Conservation (phyloP, 2,329 filamentous ascomycete species). For the Pseudonectria foliicola region DNA sequence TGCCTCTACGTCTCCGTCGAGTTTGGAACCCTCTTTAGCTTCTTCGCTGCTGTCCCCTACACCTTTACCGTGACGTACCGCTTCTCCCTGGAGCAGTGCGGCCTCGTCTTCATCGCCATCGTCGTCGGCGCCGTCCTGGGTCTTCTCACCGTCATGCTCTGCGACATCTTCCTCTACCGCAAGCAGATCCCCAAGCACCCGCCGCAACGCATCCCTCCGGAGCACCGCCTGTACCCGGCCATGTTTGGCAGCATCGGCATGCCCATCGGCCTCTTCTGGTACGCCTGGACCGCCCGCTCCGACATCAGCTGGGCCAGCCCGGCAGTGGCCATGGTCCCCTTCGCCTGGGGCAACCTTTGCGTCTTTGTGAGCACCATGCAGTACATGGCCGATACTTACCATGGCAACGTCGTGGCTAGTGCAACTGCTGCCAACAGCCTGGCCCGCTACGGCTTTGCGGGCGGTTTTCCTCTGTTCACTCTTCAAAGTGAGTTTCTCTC, state of each 20-base stretch:
- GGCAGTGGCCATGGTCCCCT: constrained; percentile 44
- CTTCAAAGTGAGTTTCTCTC: constrained; percentile 40
- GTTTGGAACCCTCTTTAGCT: constrained; percentile 46
- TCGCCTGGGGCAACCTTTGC: constrained; percentile 54
- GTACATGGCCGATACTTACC: constrained; percentile 51
- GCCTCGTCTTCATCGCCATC: constrained; percentile 39
- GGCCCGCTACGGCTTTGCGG: constrained; percentile 47
- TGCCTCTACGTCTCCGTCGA: constrained; percentile 43
- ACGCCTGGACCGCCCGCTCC: constrained; percentile 46
- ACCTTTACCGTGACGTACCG: constrained; percentile 38
- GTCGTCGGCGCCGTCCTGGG: constrained; percentile 39
- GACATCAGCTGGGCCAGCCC: constrained; percentile 44
- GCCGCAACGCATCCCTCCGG: constrained; percentile 36
- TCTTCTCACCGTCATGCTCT: constrained; percentile 32
- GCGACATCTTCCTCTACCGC: constrained; percentile 36
- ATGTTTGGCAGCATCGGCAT: constrained; percentile 51
- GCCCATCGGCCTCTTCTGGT: constrained; percentile 51
- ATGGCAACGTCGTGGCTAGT: constrained; percentile 47
- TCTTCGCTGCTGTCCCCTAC: constrained; percentile 45
- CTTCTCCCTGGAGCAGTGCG: constrained; percentile 36
- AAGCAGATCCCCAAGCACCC: constrained; percentile 26
- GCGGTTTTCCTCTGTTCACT: constrained; percentile 54
- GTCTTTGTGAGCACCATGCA: constrained; percentile 47
- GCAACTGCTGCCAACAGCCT: constrained; percentile 54
- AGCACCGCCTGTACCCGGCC: constrained; percentile 51